Conservation (phyloP, 306 rosid species). For the Dryas drummondii region DNA sequence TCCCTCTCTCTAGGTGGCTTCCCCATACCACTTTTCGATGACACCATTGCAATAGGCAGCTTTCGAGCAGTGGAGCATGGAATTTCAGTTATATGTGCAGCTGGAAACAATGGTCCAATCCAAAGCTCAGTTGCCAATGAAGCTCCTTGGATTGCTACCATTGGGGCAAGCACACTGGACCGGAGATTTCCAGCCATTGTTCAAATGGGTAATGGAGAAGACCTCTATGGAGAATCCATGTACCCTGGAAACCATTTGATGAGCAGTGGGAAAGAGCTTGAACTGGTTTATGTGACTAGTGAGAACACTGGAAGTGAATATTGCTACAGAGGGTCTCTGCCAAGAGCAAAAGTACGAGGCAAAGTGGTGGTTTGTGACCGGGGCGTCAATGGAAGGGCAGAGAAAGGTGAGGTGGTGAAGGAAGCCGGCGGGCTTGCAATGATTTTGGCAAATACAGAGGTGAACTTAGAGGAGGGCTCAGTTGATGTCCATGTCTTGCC, state of each 20-base stretch:
- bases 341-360: slow-evolving; percentile 64
- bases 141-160: slow-evolving; percentile 92
- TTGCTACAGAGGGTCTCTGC: slow-evolving; percentile 79
- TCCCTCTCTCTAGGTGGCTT: slow-evolving; percentile 88
- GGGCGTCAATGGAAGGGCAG: slow-evolving; percentile 83
- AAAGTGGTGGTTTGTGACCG: slow-evolving; percentile 88
- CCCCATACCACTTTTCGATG: slow-evolving; percentile 72
- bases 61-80: slow-evolving; percentile 87
- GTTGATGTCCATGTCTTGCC: slow-evolving; percentile 95
- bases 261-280: slow-evolving; percentile 43
- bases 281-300: slow-evolving; percentile 51
- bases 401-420: slow-evolving; percentile 83
- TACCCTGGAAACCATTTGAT: slow-evolving; percentile 42
- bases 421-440: slow-evolving; percentile 90
- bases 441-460: slow-evolving; percentile 76
- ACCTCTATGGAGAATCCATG: slow-evolving; percentile 75
- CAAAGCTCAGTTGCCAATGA: slow-evolving; percentile 85
- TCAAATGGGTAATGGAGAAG: slow-evolving; percentile 60
- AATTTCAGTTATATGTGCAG: slow-evolving; percentile 74
- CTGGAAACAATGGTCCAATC: slow-evolving; percentile 82
- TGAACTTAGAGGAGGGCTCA: slow-evolving; percentile 81
- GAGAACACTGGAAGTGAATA: slow-evolving; percentile 54
- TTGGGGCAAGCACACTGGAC: slow-evolving; percentile 84
- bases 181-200: slow-evolving; percentile 72
- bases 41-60: slow-evolving; percentile 81